Conservation (phyloP, 2,329 filamentous ascomycete species). For the Penicillium hordei region DNA sequence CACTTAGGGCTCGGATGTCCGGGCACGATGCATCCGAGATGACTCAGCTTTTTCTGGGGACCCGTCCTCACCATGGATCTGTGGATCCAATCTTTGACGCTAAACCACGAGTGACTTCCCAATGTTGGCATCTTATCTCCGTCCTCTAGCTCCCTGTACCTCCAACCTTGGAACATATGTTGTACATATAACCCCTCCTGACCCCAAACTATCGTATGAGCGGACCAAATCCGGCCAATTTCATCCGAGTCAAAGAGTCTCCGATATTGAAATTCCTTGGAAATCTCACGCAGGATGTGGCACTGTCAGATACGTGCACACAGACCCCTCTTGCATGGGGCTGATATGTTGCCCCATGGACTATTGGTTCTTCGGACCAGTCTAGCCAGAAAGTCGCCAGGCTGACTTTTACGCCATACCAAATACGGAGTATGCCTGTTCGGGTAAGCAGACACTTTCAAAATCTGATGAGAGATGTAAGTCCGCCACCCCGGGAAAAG, state of each 20-base stretch:
- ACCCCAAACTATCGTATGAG: neutral
- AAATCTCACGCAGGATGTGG: neutral
- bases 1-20: neutral
- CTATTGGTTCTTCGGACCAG: neutral
- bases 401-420: neutral
- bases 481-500: neutral
- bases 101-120: neutral
- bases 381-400: neutral
- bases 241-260: constrained; percentile 24
- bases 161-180: too few species aligned
- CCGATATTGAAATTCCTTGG: neutral
- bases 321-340: neutral
- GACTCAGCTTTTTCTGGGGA: neutral
- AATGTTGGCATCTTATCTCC: neutral
- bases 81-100: neutral
- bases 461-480: neutral
- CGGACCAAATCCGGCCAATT: neutral
- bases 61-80: neutral
- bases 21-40: neutral
- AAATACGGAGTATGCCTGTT: neutral
- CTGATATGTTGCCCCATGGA: neutral
- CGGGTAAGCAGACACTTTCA: neutral
- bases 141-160: neutral
- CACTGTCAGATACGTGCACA: neutral
- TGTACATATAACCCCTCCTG: neutral